A percentile compares a stretch with the other conserved stretches of the same genome.
These are phyloP conservation scores for Saururus chinensis DNA, from an alignment of 164 flowering plant genomes.

Conservation along the genomic window DNA sequence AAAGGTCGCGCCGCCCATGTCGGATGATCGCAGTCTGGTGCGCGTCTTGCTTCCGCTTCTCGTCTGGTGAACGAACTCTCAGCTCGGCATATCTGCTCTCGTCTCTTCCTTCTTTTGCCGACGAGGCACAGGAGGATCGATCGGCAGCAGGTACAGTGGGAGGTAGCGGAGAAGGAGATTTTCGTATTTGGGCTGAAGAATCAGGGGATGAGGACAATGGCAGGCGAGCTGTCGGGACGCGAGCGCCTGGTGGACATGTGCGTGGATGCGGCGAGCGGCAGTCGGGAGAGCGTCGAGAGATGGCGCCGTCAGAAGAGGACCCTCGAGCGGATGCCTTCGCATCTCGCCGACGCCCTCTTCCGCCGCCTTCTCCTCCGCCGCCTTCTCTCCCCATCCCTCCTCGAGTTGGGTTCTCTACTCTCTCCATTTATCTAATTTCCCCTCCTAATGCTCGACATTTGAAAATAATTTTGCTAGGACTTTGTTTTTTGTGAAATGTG, in stretches of 20 bases:
- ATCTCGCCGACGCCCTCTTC: slow-evolving; percentile 64
- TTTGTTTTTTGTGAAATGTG: no score
- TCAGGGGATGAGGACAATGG: background rate
- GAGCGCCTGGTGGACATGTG: slow-evolving; percentile 40
- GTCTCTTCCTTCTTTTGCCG: no score
- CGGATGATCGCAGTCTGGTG: no score
- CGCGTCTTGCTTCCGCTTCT: no score
- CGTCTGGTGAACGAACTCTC: no score
- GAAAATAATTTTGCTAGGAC: background rate
- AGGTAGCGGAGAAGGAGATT: no score
- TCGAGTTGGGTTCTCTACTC: slow-evolving; percentile 39
- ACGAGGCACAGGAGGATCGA: no score
- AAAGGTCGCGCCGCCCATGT: no score
- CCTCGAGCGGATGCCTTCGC: slow-evolving; percentile 67
- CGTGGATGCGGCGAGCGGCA: slow-evolving; percentile 55
- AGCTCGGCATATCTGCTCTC: no score
- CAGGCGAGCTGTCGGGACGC: background rate
- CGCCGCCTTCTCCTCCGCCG: slow-evolving; percentile 60
- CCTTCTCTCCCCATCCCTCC: slow-evolving; percentile 72
- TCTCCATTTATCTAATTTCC: background rate
- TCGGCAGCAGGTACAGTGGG: no score
- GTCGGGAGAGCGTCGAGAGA: slow-evolving; percentile 42
- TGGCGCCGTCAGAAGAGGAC: slow-evolving; percentile 85
- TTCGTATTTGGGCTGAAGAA: no score
- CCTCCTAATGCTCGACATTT: background rate